These are phyloP conservation scores for Aphanomyces cochlioides DNA, from an alignment of 352 stramenopile species.

Conservation along the genomic window DNA sequence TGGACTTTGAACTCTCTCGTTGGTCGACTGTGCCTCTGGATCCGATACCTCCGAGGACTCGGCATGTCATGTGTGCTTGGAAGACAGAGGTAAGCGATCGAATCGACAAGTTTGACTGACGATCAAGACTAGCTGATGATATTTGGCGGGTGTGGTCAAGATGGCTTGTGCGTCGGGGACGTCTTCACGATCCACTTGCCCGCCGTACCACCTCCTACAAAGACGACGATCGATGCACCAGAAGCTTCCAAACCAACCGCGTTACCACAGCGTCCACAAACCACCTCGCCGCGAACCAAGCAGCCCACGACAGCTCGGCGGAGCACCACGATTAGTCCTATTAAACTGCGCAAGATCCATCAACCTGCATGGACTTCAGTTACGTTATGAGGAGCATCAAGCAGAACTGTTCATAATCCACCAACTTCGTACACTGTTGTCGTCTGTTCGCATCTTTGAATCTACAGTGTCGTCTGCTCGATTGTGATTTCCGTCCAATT, in stretches of 20 bases:
- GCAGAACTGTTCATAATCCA: too few species aligned
- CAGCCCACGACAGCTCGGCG: background rate
- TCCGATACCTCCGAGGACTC: conserved; percentile 18
- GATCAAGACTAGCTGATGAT: conserved; percentile 21
- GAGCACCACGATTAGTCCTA: conserved; percentile 8
- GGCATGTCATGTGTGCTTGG: background rate
- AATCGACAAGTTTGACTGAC: background rate
- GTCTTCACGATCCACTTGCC: conserved; percentile 19
- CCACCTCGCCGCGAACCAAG: background rate
- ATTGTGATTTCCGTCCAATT: too few species aligned
- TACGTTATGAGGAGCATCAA: too few species aligned
- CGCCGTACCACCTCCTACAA: background rate
- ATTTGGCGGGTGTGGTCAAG: conserved; percentile 20
- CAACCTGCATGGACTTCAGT: background rate
- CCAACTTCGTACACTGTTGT: too few species aligned
- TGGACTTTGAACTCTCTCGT: conserved; percentile 16
- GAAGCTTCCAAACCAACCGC: background rate
- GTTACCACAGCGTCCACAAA: conserved; percentile 2
- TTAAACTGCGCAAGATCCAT: conserved; percentile 13
- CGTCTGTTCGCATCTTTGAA: too few species aligned
- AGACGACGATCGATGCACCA: background rate
- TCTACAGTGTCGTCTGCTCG: too few species aligned
- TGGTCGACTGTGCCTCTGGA: conserved; percentile 15
- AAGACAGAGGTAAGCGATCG: background rate
- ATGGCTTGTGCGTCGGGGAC: conserved; percentile 23